phyloP scores from a whole-genome alignment of 306 rosid genomes.

The Astragalus membranaceus region DNA sequence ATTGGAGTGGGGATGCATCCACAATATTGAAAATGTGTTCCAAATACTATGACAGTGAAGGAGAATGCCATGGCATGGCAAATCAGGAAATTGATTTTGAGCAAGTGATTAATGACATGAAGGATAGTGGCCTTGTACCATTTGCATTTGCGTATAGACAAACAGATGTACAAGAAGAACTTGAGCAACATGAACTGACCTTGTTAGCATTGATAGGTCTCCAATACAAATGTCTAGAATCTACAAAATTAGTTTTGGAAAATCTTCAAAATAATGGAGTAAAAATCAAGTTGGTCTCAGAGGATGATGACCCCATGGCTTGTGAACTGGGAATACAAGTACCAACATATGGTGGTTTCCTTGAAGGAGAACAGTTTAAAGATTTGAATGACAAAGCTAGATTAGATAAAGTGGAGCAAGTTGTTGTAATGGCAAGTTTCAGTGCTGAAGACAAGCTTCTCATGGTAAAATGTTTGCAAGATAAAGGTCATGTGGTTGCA shows the following conservation, averaged over 20 bases:
- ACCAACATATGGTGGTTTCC: background rate
- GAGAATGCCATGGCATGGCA: constrained; percentile 28
- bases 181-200: constrained; percentile 33
- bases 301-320: constrained; percentile 45
- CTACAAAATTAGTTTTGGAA: constrained; percentile 17
- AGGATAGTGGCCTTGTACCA: constrained; percentile 34
- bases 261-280: constrained; percentile 21
- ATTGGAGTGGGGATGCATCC: constrained; percentile 52
- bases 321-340: constrained; percentile 32
- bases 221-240: background rate
- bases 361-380: constrained; percentile 30
- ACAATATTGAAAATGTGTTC: constrained; percentile 51
- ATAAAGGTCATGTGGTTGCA: constrained; percentile 43
- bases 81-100: constrained; percentile 15
- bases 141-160: constrained; percentile 52
- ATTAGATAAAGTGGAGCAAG: constrained; percentile 6
- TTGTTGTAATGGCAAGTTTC: constrained; percentile 38
- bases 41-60: constrained; percentile 33
- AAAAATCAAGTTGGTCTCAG: constrained; percentile 41
- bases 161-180: constrained; percentile 23
- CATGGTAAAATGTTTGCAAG: constrained; percentile 27
- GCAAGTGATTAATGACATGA: constrained; percentile 33
- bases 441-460: constrained; percentile 31
- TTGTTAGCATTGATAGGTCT: constrained; percentile 51
- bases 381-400: constrained; percentile 1